Percentiles rank a stretch among this genome's conserved stretches.
phyloP scores from a whole-genome alignment of 139 green algal genomes.

The Closterium sp. region DNA sequence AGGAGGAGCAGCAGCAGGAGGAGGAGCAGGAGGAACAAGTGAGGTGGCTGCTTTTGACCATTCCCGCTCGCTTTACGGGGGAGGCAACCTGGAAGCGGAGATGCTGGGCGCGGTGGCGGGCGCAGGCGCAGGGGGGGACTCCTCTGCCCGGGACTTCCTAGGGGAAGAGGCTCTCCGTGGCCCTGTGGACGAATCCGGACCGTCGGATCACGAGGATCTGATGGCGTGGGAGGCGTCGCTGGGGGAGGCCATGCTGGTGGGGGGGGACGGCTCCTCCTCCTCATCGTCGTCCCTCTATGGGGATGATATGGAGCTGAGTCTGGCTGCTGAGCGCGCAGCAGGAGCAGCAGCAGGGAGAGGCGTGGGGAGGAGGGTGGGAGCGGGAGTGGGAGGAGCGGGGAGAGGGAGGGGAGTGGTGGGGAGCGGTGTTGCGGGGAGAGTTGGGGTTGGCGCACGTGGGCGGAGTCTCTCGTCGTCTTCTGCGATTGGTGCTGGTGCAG shows the following conservation, averaged over 20 bases:
- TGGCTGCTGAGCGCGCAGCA: background rate
- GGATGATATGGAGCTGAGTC: background rate
- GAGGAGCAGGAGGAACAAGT: too few species aligned
- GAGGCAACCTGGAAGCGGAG: background rate
- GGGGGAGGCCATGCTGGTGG: background rate
- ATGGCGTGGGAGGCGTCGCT: background rate
- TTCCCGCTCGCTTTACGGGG: background rate
- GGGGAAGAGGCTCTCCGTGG: background rate
- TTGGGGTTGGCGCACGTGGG: background rate
- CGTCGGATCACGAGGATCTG: background rate
- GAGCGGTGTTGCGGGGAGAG: background rate
- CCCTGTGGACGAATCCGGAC: background rate
- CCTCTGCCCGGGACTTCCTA: background rate
- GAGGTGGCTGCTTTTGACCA: background rate
- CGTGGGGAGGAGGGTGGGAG: background rate
- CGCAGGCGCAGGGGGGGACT: background rate
- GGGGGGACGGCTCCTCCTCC: background rate
- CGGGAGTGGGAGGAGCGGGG: background rate
- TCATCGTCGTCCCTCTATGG: background rate
- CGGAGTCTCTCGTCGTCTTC: background rate
- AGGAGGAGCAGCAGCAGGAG: background rate
- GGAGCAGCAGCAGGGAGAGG: background rate
- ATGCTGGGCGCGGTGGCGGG: background rate
- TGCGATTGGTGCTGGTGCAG: background rate
- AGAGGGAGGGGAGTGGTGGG: background rate